These are phyloP conservation scores for Hypoxylon sp. DNA, from an alignment of 2,329 filamentous ascomycete species.

Conservation along the genomic window DNA sequence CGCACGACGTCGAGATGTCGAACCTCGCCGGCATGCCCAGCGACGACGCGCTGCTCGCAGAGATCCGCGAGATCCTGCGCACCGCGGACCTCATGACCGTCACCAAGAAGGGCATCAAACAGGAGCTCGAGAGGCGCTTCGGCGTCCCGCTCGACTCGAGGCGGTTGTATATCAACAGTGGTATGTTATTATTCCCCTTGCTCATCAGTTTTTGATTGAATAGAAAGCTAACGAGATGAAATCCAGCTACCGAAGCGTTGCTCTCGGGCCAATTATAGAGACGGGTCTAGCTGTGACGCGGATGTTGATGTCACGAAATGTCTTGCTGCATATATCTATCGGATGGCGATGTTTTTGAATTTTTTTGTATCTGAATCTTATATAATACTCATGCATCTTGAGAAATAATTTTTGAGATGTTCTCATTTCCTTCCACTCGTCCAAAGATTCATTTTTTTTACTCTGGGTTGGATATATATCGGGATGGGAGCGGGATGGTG, in stretches of 20 bases:
- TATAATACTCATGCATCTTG: conserved; percentile 32
- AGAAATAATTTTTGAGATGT: conserved; percentile 16
- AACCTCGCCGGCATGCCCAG: conserved; percentile 79
- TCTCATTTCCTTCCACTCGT: conserved; percentile 13
- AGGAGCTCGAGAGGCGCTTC: conserved; percentile 90
- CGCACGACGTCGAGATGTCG: conserved; percentile 75
- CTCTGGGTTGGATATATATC: conserved; percentile 12
- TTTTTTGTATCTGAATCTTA: conserved; percentile 28
- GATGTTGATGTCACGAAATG: conserved; percentile 3
- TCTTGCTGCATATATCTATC: conserved; percentile 31
- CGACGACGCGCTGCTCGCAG: conserved; percentile 88
- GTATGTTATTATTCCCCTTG: conserved; percentile 66
- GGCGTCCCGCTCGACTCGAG: conserved; percentile 85
- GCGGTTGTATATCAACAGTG: conserved; percentile 92
- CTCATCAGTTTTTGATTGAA: conserved; percentile 1
- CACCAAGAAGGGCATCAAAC: conserved; percentile 98
- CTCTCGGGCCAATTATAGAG: conserved; percentile 76
- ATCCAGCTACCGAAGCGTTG: conserved; percentile 76
- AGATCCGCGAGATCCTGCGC: conserved; percentile 92
- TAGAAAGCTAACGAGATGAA: conserved; percentile 44
- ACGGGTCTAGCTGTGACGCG: neutral
- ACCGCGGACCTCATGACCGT: conserved; percentile 96
- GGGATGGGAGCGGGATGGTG: neutral
- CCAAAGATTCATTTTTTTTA: too few species aligned
- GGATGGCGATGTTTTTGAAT: conserved; percentile 26